Evolutionary conservation across 345 rosid genomes (phyloP).

Genomic region (Boechera divaricarpa): DNA sequence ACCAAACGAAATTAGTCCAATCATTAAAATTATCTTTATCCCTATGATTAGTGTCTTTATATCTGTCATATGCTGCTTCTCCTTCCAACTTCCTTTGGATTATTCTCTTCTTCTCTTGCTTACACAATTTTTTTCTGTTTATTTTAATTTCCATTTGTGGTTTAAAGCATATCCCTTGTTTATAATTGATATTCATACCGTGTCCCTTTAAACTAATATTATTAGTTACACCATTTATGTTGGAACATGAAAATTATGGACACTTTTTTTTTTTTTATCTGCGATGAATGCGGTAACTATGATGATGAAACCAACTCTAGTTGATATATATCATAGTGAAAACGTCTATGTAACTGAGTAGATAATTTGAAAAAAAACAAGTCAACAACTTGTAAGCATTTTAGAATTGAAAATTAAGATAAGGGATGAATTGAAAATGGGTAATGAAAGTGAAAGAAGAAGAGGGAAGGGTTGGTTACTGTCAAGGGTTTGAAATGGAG

Average conservation of each 20-base stretch:
- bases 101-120: constrained; percentile 39
- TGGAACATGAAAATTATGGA: constrained; percentile 17
- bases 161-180: constrained; percentile 20
- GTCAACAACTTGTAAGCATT: constrained; percentile 40
- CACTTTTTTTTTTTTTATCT: not conserved
- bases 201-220: not conserved
- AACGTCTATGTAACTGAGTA: not conserved
- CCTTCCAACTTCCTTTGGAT: constrained; percentile 50
- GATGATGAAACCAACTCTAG: constrained; percentile 2
- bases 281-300: constrained; percentile 10
- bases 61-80: constrained; percentile 49
- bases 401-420: constrained; percentile 32
- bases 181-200: not conserved
- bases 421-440: constrained; percentile 34
- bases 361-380: constrained; percentile 11
- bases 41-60: constrained; percentile 48
- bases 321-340: not conserved
- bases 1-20: constrained; percentile 46
- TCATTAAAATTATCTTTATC: constrained; percentile 36
- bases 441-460: constrained; percentile 29
- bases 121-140: constrained; percentile 19
- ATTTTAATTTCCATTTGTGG: constrained; percentile 32
- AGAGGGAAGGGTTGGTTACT: constrained; percentile 63
- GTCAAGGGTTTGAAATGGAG: constrained; percentile 40
- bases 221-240: not conserved